phyloP scores from a whole-genome alignment of 352 stramenopile species.

The Globisporangium orthogonon region DNA sequence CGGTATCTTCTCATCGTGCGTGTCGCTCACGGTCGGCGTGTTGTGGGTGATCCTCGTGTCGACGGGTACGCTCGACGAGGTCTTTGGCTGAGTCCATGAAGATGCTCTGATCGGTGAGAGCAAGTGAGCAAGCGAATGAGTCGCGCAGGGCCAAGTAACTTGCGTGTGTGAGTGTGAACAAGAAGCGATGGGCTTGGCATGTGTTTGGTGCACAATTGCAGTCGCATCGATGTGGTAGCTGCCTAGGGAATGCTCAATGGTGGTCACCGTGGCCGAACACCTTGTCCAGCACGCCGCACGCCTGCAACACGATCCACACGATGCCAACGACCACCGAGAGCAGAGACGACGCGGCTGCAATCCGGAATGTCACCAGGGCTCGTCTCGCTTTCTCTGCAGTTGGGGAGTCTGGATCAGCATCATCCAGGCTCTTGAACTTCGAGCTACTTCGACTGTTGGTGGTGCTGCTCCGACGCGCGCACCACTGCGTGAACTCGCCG shows the following conservation, averaged over 20 bases:
- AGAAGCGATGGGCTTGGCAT: not conserved
- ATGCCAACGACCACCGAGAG: slow-evolving; percentile 62
- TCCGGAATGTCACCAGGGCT: slow-evolving; percentile 26
- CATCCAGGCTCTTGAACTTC: not conserved
- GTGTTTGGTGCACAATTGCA: no score
- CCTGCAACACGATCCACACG: slow-evolving; percentile 63
- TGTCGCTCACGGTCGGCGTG: slow-evolving; percentile 62
- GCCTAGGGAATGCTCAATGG: not conserved
- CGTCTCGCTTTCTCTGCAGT: not conserved
- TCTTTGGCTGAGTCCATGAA: slow-evolving; percentile 38
- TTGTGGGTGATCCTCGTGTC: slow-evolving; percentile 67
- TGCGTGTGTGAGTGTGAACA: slow-evolving; percentile 2
- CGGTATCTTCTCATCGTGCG: slow-evolving; percentile 53
- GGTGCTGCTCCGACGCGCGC: slow-evolving; percentile 4
- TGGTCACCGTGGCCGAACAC: slow-evolving; percentile 37
- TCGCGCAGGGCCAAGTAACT: not conserved
- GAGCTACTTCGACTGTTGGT: not conserved
- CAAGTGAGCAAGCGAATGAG: not conserved
- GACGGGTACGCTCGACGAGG: slow-evolving; percentile 58
- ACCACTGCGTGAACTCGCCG: slow-evolving; percentile 46
- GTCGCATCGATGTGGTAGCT: no score
- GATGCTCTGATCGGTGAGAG: not conserved
- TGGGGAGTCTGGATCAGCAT: slow-evolving; percentile 14
- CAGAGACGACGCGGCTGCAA: slow-evolving; percentile 40
- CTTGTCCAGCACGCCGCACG: slow-evolving; percentile 49